These are phyloP conservation scores for Lichtheimia corymbifera DNA, from an alignment of 371 early-diverging fungal genomes.

Conservation along the genomic window DNA sequence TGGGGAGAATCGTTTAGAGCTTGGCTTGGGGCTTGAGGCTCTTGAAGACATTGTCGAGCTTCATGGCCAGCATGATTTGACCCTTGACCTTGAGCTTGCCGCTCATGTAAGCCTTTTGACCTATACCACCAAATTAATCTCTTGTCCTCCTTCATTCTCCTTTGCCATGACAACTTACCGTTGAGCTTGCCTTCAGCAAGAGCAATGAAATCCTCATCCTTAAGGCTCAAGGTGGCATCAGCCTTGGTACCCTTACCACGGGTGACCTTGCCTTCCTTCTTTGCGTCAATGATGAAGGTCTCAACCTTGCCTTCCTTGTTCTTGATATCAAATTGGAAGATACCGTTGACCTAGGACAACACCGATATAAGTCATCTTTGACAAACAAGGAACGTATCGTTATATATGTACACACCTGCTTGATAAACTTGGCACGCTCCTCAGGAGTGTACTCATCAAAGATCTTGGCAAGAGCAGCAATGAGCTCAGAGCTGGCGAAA, in stretches of 20 bases:
- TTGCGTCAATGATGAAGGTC: conserved; percentile 76
- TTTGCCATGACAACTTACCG: conserved; percentile 36
- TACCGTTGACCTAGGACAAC: conserved; percentile 64
- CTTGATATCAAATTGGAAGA: conserved; percentile 84
- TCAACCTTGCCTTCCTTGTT: conserved; percentile 65
- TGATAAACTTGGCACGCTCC: conserved; percentile 39
- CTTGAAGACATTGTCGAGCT: conserved; percentile 72
- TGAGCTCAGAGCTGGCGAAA: conserved; percentile 47
- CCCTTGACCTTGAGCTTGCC: conserved; percentile 89
- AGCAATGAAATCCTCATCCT: conserved; percentile 84
- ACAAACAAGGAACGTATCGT: background rate
- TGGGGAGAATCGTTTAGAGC: conserved; percentile 32
- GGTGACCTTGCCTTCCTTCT: conserved; percentile 60
- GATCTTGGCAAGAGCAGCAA: conserved; percentile 36
- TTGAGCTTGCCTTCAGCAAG: conserved; percentile 83
- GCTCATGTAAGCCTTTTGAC: conserved; percentile 77
- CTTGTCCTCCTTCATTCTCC: background rate
- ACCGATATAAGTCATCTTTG: background rate
- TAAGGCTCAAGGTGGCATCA: conserved; percentile 64
- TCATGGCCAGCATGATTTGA: conserved; percentile 82
- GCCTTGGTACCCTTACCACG: conserved; percentile 71
- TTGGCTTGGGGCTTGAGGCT: conserved; percentile 48
- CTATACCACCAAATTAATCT: conserved; percentile 7
- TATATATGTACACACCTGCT: conserved; percentile 24
- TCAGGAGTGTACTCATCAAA: conserved; percentile 31